Evolutionary conservation across 2,329 filamentous ascomycete species (phyloP).

Genomic region (Beauveria medogensis): DNA sequence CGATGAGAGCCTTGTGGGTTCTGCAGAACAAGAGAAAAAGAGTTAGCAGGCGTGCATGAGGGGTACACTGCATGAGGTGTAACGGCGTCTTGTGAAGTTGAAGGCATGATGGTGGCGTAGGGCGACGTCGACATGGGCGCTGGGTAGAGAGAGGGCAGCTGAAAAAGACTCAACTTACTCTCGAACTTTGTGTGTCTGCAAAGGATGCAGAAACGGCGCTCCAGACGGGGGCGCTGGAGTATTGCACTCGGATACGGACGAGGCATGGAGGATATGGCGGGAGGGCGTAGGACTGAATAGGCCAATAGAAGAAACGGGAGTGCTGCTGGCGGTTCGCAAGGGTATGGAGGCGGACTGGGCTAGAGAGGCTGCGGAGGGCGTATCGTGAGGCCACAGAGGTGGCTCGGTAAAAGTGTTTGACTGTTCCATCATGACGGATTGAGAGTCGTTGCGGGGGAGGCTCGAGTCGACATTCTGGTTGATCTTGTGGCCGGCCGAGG

Average conservation of each 20-base stretch:
- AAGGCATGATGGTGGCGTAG: not conserved
- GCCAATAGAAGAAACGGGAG: conserved; percentile 52
- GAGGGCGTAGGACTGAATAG: conserved; percentile 48
- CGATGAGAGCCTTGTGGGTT: conserved; percentile 85
- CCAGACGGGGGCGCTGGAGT: conserved; percentile 40
- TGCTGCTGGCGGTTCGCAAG: conserved; percentile 44
- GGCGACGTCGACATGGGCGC: conserved; percentile 3
- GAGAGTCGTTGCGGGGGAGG: conserved; percentile 11
- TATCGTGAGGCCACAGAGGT: conserved; percentile 4
- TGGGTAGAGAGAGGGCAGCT: not conserved
- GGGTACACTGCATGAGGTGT: conserved; percentile 6
- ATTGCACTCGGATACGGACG: conserved; percentile 44
- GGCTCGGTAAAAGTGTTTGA: conserved; percentile 11
- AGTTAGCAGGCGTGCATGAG: not conserved
- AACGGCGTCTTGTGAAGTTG: not conserved
- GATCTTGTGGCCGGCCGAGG: conserved; percentile 2
- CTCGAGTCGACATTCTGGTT: conserved; percentile 8
- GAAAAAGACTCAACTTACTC: conserved; percentile 48
- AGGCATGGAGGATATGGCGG: conserved; percentile 30
- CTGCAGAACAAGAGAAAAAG: conserved; percentile 29
- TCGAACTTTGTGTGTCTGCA: conserved; percentile 66
- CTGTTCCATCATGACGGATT: conserved; percentile 13
- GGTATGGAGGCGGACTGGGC: conserved; percentile 32
- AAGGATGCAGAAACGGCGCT: conserved; percentile 60
- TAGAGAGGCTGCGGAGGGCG: conserved; percentile 13